Conservation (phyloP, 2,329 filamentous ascomycete species). For the Reticulascus tulasneorum region DNA sequence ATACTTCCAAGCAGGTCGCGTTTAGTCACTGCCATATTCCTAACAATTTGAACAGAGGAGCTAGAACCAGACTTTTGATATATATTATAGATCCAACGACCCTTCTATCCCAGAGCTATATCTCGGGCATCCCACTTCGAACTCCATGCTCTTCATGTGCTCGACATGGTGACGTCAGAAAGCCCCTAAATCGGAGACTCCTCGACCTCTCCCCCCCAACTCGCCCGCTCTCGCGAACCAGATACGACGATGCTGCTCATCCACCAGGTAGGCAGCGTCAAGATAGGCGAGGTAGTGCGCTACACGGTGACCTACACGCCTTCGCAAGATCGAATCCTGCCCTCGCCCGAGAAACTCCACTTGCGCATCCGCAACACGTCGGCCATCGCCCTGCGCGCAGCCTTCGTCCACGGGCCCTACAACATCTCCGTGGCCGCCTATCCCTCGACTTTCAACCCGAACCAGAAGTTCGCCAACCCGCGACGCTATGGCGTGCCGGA, state of each 20-base stretch:
- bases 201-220: neutral
- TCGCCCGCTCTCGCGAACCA: neutral
- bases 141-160: too few relatives aligned
- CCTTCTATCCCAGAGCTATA: too few relatives aligned
- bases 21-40: too few relatives aligned
- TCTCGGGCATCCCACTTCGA: too few relatives aligned
- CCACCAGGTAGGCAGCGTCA: slow-evolving; percentile 86
- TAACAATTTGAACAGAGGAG: too few relatives aligned
- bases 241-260: slow-evolving; percentile 70
- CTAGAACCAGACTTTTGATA: too few relatives aligned
- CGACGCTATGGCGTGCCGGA: slow-evolving; percentile 74
- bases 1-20: too few relatives aligned
- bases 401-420: slow-evolving; percentile 95
- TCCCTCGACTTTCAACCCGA: slow-evolving; percentile 77
- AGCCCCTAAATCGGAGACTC: neutral
- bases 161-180: neutral
- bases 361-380: slow-evolving; percentile 91
- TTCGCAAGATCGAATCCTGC: slow-evolving; percentile 81
- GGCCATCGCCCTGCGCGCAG: slow-evolving; percentile 83
- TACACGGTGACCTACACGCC: slow-evolving; percentile 92
- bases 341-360: slow-evolving; percentile 74
- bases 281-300: slow-evolving; percentile 90
- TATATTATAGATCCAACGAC: too few relatives aligned
- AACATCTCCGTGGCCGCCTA: slow-evolving; percentile 84
- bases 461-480: slow-evolving; percentile 68